Evolutionary conservation across 1,139 yeast species (phyloP), one percentile per base, ranked within the genome.

Genomic region (Yamadazyma trypodendri): DNA sequence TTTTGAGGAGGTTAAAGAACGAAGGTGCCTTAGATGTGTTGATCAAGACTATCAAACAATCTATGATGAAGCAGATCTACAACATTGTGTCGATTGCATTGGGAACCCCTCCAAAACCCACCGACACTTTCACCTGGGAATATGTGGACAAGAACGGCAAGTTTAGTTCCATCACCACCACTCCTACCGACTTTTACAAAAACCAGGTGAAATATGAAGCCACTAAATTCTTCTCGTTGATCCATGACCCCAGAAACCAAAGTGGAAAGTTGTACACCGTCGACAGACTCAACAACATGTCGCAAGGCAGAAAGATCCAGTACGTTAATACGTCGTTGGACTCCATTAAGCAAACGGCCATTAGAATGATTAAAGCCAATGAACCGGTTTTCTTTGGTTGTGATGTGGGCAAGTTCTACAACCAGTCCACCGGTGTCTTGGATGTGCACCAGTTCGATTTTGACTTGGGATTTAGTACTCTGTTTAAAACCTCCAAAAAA

Each of bases 361-460:
- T 85, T 32, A 72, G 74, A 50, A 76, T 86, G 66, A 75, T 86
- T 55, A 74, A 81, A 59, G 72, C 68, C 44, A 80, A 84, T 60
- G 83, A 82, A 58, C 84, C 94, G 0, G 86, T 86, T 4, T 86
- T 85, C 63, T 86, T 86, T 54, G 95, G 95, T 13, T 81, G 89
- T 23, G 94, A 86, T 60, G 87, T 89, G 13, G 92, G 90, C n/a
- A 81, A 79, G 55, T 80, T 71, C 50, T 61, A 76, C 72, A 77
- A 81, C 58, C 70, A 72, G 42, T 57, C 57, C 21, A 56, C 75
- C 10, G 95, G 95, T 42, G 62, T 85, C 35, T 81, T 86, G 75
- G 95, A 85, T 54, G 63, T 77, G 12, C 70, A 75, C 24, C 73
- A 84, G 14, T 86, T 81, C 76, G 81, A 83, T 52, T 83, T 79